A percentile compares a stretch with the other conserved stretches of the same genome.
phyloP scores from a whole-genome alignment of 768 basidiomycete genomes.

The Astraeus odoratus region DNA sequence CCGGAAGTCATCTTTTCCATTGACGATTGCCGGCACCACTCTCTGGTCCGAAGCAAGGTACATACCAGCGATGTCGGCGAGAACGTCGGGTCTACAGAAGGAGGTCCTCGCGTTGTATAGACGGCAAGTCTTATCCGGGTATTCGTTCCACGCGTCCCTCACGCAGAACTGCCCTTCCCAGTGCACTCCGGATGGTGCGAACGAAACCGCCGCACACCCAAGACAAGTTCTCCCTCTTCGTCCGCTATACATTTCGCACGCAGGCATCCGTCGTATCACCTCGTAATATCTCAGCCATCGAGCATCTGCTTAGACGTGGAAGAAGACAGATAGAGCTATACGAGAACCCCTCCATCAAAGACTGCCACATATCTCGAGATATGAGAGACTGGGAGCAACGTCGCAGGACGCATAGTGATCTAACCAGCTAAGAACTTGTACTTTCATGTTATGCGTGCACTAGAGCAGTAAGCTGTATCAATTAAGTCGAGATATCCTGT shows the following conservation, averaged over 20 bases:
- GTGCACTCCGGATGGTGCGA: slow-evolving; percentile 69
- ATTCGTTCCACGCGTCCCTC: background rate
- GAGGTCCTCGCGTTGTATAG: slow-evolving; percentile 49
- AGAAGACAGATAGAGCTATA: slow-evolving; percentile 62
- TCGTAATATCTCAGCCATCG: slow-evolving; percentile 61
- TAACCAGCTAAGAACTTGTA: slow-evolving; percentile 5
- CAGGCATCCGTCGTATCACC: slow-evolving; percentile 57
- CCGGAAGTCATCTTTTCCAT: background rate
- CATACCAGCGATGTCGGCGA: slow-evolving; percentile 19
- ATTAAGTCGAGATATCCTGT: slow-evolving; percentile 3
- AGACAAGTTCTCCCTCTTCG: slow-evolving; percentile 58
- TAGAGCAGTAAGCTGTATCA: slow-evolving; percentile 2
- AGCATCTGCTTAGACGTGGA: slow-evolving; percentile 71
- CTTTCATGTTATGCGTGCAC: no score
- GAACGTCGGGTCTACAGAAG: slow-evolving; percentile 43
- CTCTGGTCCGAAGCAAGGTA: background rate
- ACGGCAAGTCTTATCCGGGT: slow-evolving; percentile 32
- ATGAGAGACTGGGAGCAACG: slow-evolving; percentile 61
- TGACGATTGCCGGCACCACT: no score
- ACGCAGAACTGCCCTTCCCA: slow-evolving; percentile 23
- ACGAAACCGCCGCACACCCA: slow-evolving; percentile 56
- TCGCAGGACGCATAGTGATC: slow-evolving; percentile 11
- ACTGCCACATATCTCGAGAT: slow-evolving; percentile 66
- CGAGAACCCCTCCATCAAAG: slow-evolving; percentile 58
- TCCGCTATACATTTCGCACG: slow-evolving; percentile 63